Base-by-base conservation (phyloP, 768 basidiomycete genomes). In the Cyathus striatus region DNA sequence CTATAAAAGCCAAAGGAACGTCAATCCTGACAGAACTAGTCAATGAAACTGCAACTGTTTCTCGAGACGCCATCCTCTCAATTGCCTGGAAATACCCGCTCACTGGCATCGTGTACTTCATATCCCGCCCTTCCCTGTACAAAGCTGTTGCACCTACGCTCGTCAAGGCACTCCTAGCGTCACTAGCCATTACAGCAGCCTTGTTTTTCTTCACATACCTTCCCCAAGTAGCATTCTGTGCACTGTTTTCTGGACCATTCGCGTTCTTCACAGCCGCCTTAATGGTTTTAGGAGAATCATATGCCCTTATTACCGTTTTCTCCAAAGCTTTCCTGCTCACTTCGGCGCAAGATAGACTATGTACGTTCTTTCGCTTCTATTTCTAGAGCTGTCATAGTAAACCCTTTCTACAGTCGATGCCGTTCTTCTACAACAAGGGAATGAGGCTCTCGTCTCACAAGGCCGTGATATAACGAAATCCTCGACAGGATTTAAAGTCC, bases 161-260 rank as follows among this genome's bases (percentile, higher is more conserved):
- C 39, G 37, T 63, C 41, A 75, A 71, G 50, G 65, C 65, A 13
- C 51, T 71, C 13, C 4, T 57, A 21, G 50, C 64, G 22, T 72
- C 72, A 4, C 49, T 64, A 26, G 60, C 56, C 3, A 64, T 74
- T 37, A 73, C 74, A 27, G 46, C 46, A 18, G 62, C 56, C n/a
- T 52, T 82, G 49, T 79, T 81, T 51, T 57, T 72, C 50, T 72
- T 79, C 61, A 75, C 76, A 16, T 87, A 81, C 62, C 51, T 84
- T 6, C 85, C 85, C 2, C 82, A 83, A 53, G 75, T 80, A 25
- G 80, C 78, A 32, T 56, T 86, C 37, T 76, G 83, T 27, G 73
- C 79, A 2, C 49, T 83, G 42, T 69, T 86, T 50, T 74, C 75
- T 0, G 85, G 83, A 1, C 81, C 83, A 4, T 68, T 86, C 21